Evolutionary conservation across 2,329 filamentous ascomycete species (phyloP).

Genomic region (Nannizziopsis barbatae): DNA sequence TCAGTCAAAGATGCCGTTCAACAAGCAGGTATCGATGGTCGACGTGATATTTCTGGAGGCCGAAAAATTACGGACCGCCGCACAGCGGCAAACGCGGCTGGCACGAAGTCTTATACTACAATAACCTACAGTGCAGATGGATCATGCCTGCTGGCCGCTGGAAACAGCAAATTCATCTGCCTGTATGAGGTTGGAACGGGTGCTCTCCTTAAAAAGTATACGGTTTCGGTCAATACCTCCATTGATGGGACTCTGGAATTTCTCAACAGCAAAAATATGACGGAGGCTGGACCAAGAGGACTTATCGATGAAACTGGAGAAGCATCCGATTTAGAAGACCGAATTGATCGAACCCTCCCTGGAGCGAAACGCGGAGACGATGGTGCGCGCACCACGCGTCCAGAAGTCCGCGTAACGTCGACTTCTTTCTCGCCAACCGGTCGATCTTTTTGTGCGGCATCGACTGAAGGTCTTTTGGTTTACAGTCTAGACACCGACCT

Average conservation of each 20-base stretch:
- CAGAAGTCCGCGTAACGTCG: constrained; percentile 73
- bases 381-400: constrained; percentile 60
- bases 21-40: constrained; percentile 72
- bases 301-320: constrained; percentile 84
- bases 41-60: constrained; percentile 84
- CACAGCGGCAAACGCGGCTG: constrained; percentile 79
- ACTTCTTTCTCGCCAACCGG: constrained; percentile 84
- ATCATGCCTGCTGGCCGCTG: constrained; percentile 75
- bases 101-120: constrained; percentile 80
- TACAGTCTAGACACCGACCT: constrained; percentile 79
- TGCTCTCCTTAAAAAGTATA: constrained; percentile 86
- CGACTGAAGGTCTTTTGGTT: constrained; percentile 84
- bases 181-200: constrained; percentile 90
- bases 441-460: constrained; percentile 83
- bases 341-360: constrained; percentile 66
- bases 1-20: constrained; percentile 79
- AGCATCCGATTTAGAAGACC: constrained; percentile 76
- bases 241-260: constrained; percentile 94
- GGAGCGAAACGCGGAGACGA: constrained; percentile 82
- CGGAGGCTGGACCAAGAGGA: constrained; percentile 73
- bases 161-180: constrained; percentile 98
- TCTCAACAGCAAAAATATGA: constrained; percentile 82
- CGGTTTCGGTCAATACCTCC: constrained; percentile 89
- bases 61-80: constrained; percentile 77
- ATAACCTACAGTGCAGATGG: constrained; percentile 90